Conservation (phyloP, 2,329 filamentous ascomycete genomes). For the Daldinia eschscholtzii region DNA sequence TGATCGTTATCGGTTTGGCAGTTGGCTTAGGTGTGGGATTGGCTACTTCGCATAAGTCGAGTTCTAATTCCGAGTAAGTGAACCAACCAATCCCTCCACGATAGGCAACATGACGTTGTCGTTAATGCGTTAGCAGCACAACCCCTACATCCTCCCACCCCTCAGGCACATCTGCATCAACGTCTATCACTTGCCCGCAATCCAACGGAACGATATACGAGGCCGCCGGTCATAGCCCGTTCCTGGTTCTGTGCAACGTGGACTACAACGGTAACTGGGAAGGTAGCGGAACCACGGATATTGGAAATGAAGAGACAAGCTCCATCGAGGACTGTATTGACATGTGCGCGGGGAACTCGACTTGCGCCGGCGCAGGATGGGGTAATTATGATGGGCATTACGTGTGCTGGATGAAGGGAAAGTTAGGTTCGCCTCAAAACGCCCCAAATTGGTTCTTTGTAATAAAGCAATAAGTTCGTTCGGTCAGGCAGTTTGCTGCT, state of each 20-base stretch:
- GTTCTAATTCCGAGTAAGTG: constrained; percentile 15
- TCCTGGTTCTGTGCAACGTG: constrained; percentile 53
- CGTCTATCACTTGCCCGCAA: constrained; percentile 48
- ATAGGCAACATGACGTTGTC: background rate
- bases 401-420: constrained; percentile 55
- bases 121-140: constrained; percentile 9
- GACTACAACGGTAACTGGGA: constrained; percentile 52
- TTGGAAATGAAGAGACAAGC: constrained; percentile 44
- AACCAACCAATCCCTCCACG: background rate
- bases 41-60: constrained; percentile 16
- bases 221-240: constrained; percentile 41
- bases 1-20: constrained; percentile 46
- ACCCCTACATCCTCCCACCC: constrained; percentile 14
- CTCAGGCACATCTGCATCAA: constrained; percentile 28
- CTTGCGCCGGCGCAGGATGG: constrained; percentile 55
- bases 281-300: constrained; percentile 49
- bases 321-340: constrained; percentile 53
- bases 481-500: background rate
- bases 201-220: constrained; percentile 55
- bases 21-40: constrained; percentile 49
- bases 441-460: constrained; percentile 52
- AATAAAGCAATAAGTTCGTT: constrained; percentile 44
- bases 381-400: constrained; percentile 48
- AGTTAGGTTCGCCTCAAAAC: constrained; percentile 47
- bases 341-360: constrained; percentile 48